Conservation (phyloP, 257 asterid species). For the Petunia axillaris region DNA sequence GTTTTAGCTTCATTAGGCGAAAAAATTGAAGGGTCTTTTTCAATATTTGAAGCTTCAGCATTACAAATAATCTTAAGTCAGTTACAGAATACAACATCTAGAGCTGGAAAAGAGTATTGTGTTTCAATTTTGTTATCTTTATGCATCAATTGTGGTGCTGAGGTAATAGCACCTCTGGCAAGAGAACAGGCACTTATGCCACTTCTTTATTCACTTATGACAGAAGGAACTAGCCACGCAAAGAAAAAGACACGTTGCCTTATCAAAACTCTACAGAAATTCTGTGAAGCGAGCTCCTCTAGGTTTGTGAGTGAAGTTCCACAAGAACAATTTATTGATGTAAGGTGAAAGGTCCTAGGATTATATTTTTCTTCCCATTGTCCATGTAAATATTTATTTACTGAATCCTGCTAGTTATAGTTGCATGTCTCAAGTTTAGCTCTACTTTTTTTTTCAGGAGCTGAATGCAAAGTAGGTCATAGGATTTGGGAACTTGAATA, state of each 20-base stretch:
- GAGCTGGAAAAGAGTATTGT: constrained; percentile 64
- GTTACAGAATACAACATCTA: constrained; percentile 39
- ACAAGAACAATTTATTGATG: constrained; percentile 48
- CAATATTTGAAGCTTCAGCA: constrained; percentile 42
- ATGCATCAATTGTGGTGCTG: constrained; percentile 63
- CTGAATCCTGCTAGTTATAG: constrained; percentile 6
- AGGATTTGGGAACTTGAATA: constrained; percentile 15
- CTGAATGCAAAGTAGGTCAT: constrained; percentile 32
- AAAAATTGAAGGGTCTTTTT: constrained; percentile 49
- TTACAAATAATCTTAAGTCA: constrained; percentile 33
- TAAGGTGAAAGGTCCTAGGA: constrained; percentile 36
- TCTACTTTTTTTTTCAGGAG: constrained; percentile 25
- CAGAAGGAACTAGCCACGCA: constrained; percentile 64
- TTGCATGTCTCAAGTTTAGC: constrained; percentile 17
- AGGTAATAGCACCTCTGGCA: constrained; percentile 48
- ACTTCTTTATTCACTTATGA: constrained; percentile 49
- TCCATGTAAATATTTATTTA: constrained; percentile 23
- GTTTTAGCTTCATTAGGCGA: constrained; percentile 62
- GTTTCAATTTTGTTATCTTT: constrained; percentile 57
- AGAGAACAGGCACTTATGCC: constrained; percentile 58
- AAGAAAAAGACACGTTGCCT: constrained; percentile 58
- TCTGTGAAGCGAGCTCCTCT: constrained; percentile 48
- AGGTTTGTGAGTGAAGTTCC: constrained; percentile 40
- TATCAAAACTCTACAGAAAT: constrained; percentile 62
- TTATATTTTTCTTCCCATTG: neutral